A percentile compares a stretch with the other conserved stretches of the same genome.
Conservation (phyloP, 208 protist genomes). For the Strigomonas galati region DNA sequence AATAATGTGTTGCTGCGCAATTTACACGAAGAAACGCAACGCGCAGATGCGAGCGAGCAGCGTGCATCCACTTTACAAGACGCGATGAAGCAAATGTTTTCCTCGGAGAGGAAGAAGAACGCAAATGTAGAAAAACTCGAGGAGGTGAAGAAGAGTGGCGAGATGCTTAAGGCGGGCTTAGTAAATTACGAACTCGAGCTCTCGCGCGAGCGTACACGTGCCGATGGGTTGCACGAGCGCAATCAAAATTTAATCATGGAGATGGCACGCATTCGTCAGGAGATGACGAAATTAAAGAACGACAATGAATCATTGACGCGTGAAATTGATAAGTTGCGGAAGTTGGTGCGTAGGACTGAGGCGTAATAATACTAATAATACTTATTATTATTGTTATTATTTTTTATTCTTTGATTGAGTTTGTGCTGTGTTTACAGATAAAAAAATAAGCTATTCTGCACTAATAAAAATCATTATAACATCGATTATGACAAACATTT, state of each 20-base stretch:
- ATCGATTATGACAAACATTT: neutral
- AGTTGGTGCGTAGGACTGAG: constrained; percentile 18
- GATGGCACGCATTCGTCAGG: constrained; percentile 43
- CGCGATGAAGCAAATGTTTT: constrained; percentile 42
- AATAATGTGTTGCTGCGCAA: constrained; percentile 84
- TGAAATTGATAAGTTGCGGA: constrained; percentile 60
- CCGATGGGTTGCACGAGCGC: constrained; percentile 54
- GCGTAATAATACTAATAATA: neutral
- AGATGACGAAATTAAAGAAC: constrained; percentile 36
- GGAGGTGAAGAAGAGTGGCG: constrained; percentile 28
- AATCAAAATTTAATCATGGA: constrained; percentile 74
- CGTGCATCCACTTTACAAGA: constrained; percentile 51
- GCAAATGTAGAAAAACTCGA: constrained; percentile 25
- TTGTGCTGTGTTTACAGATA: neutral
- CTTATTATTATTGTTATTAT: neutral
- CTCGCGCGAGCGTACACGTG: constrained; percentile 46
- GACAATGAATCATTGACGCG: constrained; percentile 47
- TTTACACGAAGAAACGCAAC: constrained; percentile 74
- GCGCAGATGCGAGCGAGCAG: constrained; percentile 72
- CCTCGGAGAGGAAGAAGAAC: constrained; percentile 26
- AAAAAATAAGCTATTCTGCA: neutral
- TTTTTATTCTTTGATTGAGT: neutral
- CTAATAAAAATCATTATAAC: neutral
- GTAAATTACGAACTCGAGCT: constrained; percentile 84
- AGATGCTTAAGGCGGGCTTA: constrained; percentile 38